Conservation (phyloP, 1,139 yeast species). For the Taphrina wiesneri region DNA sequence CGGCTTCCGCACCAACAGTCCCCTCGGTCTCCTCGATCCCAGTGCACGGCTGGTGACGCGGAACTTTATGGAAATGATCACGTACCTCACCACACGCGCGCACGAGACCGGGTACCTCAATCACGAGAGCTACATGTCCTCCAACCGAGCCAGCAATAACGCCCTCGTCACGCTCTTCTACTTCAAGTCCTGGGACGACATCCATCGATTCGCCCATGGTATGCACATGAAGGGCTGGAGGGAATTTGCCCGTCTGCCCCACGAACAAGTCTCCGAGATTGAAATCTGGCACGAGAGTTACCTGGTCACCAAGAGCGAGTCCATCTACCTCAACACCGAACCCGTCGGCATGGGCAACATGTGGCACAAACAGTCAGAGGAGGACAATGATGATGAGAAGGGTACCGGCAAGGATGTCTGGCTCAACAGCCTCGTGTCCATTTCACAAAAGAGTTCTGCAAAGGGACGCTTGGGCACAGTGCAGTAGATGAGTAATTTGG, state of each 20-base stretch:
- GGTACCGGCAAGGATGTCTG: neutral
- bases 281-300: conserved; percentile 15
- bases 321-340: conserved; percentile 9
- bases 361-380: neutral
- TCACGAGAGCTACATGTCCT: neutral
- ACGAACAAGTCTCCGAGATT: neutral
- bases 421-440: neutral
- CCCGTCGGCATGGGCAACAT: conserved; percentile 10
- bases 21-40: conserved; percentile 8
- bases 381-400: neutral
- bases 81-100: conserved; percentile 1
- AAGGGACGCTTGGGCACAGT: neutral
- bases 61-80: neutral
- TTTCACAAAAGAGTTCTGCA: neutral
- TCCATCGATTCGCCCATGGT: conserved; percentile 13
- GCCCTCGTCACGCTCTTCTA: neutral
- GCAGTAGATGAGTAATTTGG: neutral
- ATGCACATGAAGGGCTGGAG: conserved; percentile 12
- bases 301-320: conserved; percentile 2
- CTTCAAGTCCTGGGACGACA: conserved; percentile 7
- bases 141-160: neutral
- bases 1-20: conserved; percentile 14
- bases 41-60: neutral
- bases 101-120: conserved; percentile 3
- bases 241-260: neutral